These are phyloP conservation scores for Sophora flavescens DNA, from an alignment of 306 rosid genomes.

Conservation along the genomic window DNA sequence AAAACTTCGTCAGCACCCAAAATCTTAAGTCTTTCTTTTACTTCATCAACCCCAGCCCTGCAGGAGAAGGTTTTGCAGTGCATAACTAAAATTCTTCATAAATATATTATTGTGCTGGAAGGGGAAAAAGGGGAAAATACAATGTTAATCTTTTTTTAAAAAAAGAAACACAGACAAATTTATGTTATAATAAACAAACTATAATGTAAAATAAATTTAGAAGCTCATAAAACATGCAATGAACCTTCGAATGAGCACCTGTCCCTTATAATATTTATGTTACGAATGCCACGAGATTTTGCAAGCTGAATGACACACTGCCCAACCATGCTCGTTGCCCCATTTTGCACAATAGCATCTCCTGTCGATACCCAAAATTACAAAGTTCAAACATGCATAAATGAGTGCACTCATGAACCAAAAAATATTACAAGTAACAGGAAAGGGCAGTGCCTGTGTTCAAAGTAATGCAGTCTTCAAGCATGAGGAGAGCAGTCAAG, in stretches of 20 bases:
- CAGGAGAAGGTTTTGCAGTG: constrained; percentile 34
- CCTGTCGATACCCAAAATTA: constrained; percentile 58
- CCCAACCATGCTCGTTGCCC: constrained; percentile 98
- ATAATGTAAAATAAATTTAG: constrained; percentile 11
- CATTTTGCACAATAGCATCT: constrained; percentile 92
- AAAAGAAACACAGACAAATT: neutral
- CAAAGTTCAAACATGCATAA: neutral
- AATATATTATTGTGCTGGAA: constrained; percentile 4
- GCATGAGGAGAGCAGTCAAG: constrained; percentile 87
- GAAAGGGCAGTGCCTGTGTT: constrained; percentile 61
- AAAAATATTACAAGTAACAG: neutral
- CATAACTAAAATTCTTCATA: constrained; percentile 14
- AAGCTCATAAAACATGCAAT: constrained; percentile 35
- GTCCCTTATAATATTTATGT: constrained; percentile 79
- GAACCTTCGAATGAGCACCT: constrained; percentile 62
- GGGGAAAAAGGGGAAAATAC: neutral
- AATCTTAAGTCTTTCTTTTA: constrained; percentile 72
- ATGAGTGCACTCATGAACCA: neutral
- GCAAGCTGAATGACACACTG: constrained; percentile 97
- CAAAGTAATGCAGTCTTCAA: constrained; percentile 74
- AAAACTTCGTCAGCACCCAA: constrained; percentile 91
- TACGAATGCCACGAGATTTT: constrained; percentile 69
- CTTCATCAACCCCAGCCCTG: constrained; percentile 83
- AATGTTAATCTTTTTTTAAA: neutral
- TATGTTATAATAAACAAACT: constrained; percentile 4